Percentiles rank a stretch among this genome's conserved stretches.
Evolutionary conservation across 306 rosid species (phyloP).

Genomic region (Canavalia ensiformis): DNA sequence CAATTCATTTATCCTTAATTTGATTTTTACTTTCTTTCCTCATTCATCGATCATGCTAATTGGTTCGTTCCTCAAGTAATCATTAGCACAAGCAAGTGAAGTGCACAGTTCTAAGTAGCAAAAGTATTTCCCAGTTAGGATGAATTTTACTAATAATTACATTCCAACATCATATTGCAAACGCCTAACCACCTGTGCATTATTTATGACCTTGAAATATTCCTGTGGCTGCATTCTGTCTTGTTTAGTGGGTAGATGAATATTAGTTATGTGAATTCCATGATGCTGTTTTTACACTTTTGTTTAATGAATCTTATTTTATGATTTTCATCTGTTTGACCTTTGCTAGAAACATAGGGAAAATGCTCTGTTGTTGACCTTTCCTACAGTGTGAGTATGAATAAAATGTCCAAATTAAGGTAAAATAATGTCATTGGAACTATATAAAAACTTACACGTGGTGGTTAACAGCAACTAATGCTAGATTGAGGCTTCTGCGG

Average conservation of each 20-base stretch:
- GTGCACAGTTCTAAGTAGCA: too few relatives aligned
- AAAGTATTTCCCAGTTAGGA: too few relatives aligned
- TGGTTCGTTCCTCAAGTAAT: too few relatives aligned
- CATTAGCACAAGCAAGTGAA: too few relatives aligned
- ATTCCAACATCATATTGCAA: too few relatives aligned
- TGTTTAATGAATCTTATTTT: conserved; percentile 14
- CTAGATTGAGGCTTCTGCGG: conserved; percentile 82
- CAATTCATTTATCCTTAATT: too few relatives aligned
- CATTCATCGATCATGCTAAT: too few relatives aligned
- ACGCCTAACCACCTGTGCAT: too few relatives aligned
- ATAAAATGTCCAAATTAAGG: not conserved
- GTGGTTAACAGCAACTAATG: conserved; percentile 75
- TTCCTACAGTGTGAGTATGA: conserved; percentile 2
- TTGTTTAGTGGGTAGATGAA: conserved; percentile 2
- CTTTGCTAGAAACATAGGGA: not conserved
- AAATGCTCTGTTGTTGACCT: not conserved
- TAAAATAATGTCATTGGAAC: not conserved
- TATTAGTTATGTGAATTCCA: conserved; percentile 3
- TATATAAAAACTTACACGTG: conserved; percentile 38
- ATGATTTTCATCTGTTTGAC: not conserved
- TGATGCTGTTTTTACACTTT: not conserved
- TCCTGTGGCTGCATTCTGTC: not conserved
- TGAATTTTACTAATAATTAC: too few relatives aligned
- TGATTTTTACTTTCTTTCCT: too few relatives aligned
- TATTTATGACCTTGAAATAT: too few relatives aligned